Evolutionary conservation across 441 rosid species (phyloP), one percentile per base, ranked within the genome.

Genomic region (Croton setiger): DNA sequence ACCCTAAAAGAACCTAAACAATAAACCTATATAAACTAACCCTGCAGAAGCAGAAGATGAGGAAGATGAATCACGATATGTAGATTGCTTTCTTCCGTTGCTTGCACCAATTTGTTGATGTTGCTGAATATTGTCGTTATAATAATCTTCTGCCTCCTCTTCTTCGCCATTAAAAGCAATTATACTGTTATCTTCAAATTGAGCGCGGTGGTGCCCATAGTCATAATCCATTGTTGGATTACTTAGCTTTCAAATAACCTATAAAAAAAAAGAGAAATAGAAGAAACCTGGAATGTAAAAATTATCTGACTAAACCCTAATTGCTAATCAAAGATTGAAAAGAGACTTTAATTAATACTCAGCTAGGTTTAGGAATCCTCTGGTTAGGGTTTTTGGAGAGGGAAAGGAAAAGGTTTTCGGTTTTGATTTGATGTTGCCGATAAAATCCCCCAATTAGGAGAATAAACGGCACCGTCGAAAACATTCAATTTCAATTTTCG

Each of bases 221-320:
- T 74, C 77, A 47, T 74, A 74, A 74, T 74, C 77, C 77, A 74
- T 74, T 49, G 59, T 17, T 27, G 21, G 47, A 14, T 53, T 39
- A 4, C 21, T 51, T 37, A 58, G 55, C 56, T 18, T 39, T 60
- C 36, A 41, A 36, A 64, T n/a, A 63, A 53, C 67, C 66, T 63
- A 35, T 55, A 8, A 51, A 13, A 53, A 69, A 60, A 52, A 61
- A 27, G 15, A 33, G 5, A 36, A 68, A 21, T 3, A 4, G 35
- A 59, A 59, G n/a, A 59, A 7, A 39, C 70, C 44, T 5, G 6
- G 6, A 41, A 47, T 23, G 6, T n/a, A 17, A 41, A 12, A 15
- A 47, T n/a, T 33, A n/a, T 21, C 49, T 59, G 49, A 48, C 14
- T 48, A 6, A 5, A 17, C 21, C 31, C 37, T 66, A 52, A 63